A percentile compares a stretch with the other conserved stretches of the same genome.
Evolutionary conservation across 179 eudicot genomes (phyloP).

Genomic region (Beta lomatogona): DNA sequence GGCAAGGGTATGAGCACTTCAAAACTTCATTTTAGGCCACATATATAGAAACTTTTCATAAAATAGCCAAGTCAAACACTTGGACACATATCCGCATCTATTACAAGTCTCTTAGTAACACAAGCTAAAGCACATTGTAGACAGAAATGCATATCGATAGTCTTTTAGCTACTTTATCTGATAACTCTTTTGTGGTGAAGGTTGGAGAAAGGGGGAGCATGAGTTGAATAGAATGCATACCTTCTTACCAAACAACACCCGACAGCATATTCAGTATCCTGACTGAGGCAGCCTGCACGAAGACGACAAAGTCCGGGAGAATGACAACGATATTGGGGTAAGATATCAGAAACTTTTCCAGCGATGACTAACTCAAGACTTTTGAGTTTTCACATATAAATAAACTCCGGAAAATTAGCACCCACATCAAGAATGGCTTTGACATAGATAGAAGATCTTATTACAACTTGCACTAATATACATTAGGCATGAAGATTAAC

Average conservation of each 20-base stretch:
- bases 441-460: neutral
- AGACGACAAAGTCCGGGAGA: slow-evolving; percentile 62
- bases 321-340: neutral
- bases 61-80: too few species aligned
- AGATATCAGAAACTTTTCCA: slow-evolving; percentile 6
- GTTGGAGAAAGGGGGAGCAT: too few species aligned
- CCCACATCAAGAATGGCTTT: neutral
- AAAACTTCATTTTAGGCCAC: too few species aligned
- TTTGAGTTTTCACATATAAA: neutral
- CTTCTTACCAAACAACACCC: slow-evolving; percentile 76
- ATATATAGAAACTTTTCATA: too few species aligned
- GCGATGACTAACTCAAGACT: neutral
- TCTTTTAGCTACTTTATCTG: neutral
- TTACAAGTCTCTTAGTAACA: too few species aligned
- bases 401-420: too few species aligned
- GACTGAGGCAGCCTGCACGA: slow-evolving; percentile 43
- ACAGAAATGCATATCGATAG: neutral
- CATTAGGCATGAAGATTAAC: neutral
- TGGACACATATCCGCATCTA: too few species aligned
- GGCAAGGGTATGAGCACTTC: too few species aligned
- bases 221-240: slow-evolving; percentile 33
- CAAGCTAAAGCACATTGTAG: neutral
- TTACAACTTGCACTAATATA: neutral
- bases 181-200: neutral
- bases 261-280: slow-evolving; percentile 62